These are phyloP conservation scores for Hypocreales sp. DNA, from an alignment of 2,329 filamentous ascomycete species.

Conservation along the genomic window DNA sequence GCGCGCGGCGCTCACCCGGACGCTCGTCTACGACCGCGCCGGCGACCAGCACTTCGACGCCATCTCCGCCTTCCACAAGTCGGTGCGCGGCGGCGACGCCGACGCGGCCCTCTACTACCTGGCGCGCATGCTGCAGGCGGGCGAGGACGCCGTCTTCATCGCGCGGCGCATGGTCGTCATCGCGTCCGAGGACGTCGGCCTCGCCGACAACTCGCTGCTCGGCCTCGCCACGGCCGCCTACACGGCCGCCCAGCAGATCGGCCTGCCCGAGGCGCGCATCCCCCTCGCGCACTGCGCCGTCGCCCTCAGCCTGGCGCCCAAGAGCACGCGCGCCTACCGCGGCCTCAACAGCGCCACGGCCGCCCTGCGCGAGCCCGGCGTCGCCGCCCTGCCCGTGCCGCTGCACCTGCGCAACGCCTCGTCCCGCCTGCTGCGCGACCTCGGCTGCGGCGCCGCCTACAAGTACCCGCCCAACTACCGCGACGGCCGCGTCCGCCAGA, in stretches of 20 bases:
- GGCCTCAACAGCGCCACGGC: slow-evolving; percentile 67
- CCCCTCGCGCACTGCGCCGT: slow-evolving; percentile 78
- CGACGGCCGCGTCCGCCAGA: slow-evolving; percentile 68
- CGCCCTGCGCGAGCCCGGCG: slow-evolving; percentile 66
- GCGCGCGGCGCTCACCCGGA: slow-evolving; percentile 75
- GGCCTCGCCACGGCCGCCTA: slow-evolving; percentile 75
- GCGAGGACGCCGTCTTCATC: slow-evolving; percentile 86
- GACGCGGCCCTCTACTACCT: slow-evolving; percentile 91
- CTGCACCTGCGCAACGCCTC: slow-evolving; percentile 84
- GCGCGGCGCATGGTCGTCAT: slow-evolving; percentile 89
- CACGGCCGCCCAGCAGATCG: slow-evolving; percentile 79
- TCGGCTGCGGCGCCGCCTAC: slow-evolving; percentile 82
- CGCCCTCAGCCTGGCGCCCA: slow-evolving; percentile 64
- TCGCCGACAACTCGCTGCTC: slow-evolving; percentile 76
- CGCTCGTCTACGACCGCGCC: slow-evolving; percentile 83
- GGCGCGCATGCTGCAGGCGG: slow-evolving; percentile 86
- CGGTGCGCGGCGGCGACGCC: slow-evolving; percentile 71
- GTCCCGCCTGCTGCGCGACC: slow-evolving; percentile 80
- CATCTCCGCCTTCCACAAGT: slow-evolving; percentile 95
- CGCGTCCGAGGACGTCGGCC: slow-evolving; percentile 81
- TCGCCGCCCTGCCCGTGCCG: slow-evolving; percentile 70
- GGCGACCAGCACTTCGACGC: slow-evolving; percentile 97
- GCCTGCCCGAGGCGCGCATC: slow-evolving; percentile 88
- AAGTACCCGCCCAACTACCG: slow-evolving; percentile 92
- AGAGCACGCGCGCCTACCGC: slow-evolving; percentile 77